Conservation (phyloP, 2,329 filamentous ascomycete genomes). For the Monilinia vaccinii-corymbosi region DNA sequence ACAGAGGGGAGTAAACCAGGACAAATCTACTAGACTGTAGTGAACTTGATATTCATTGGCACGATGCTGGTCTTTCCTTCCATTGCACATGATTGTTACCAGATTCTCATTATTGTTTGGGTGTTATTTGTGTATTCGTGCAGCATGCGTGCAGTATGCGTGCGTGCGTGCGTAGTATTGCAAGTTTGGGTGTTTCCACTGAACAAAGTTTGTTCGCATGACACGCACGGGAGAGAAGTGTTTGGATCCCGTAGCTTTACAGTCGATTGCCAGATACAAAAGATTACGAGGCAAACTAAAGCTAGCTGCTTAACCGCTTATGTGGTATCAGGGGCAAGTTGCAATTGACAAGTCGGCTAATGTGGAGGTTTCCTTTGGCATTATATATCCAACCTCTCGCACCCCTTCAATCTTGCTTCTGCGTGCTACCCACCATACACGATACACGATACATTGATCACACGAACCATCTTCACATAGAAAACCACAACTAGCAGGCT, state of each 20-base stretch:
- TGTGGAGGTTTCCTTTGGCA: neutral
- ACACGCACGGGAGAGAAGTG: neutral
- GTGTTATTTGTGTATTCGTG: neutral
- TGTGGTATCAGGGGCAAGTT: neutral
- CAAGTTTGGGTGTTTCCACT: neutral
- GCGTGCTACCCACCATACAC: neutral
- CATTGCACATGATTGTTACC: neutral
- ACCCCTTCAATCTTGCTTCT: neutral
- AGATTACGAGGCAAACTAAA: neutral
- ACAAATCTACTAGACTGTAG: neutral
- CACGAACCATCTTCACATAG: neutral
- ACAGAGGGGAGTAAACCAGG: neutral
- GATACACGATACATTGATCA: neutral
- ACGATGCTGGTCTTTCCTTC: neutral
- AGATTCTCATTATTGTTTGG: neutral
- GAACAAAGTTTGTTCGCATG: neutral
- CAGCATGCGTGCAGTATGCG: neutral
- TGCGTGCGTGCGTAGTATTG: neutral
- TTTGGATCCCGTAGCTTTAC: neutral
- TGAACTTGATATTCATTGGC: neutral
- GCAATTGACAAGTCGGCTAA: neutral
- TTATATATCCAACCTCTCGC: neutral
- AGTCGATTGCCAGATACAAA: neutral
- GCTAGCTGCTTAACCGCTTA: neutral
- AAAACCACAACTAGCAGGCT: neutral